Evolutionary conservation across 2,329 filamentous ascomycete genomes (phyloP), one percentile per base, ranked within the genome.

Genomic region (Onygena corvina): DNA sequence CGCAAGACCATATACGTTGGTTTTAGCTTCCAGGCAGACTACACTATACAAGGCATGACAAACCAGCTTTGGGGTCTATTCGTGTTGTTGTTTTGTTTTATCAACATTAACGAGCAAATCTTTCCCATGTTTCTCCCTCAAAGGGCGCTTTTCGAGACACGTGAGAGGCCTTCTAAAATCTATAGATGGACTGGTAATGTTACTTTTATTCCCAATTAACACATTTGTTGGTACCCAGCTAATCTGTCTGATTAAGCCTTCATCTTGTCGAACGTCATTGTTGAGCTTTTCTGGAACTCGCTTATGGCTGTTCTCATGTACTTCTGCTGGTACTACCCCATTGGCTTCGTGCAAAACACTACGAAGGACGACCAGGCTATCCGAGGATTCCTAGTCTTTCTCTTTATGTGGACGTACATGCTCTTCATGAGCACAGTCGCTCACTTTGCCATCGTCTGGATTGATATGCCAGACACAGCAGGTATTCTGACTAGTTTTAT

Each of bases 11-110:
- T 93, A 12, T 93, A 89, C 64, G 85, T 93, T 60, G 86, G 86
- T 38, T 87, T 90, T 67, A 82, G 83, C 53, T 89, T 93, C 69
- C 75, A 79, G 14, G 82, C 84, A 0, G 74, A 78, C 36, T 84
- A 86, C 68, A 81, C 77, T 27, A 76, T 82, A 33, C 86, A 90
- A 63, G 87, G 87, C 54, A 73, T 93, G 3, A 84, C 90, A 66
- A 93, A 93, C 68, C 86, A 93, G 63, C 87, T 92, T 80, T 93
- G 93, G 62, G 76, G 80, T 64, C 83, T 94, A 57, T 94, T 93
- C 76, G 84, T 90, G 75, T 68, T 92, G 50, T 71, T 84, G 52
- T 90, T 82, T 35, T 79, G 93, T 62, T 93, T 93, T 61, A 83
- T 84, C 51, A 69, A 71, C 56, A 54, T 71, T 44, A 62, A 67